Evolutionary conservation across 1,139 yeast genomes (phyloP).

Genomic region (Hyphopichia pseudoburtonii): DNA sequence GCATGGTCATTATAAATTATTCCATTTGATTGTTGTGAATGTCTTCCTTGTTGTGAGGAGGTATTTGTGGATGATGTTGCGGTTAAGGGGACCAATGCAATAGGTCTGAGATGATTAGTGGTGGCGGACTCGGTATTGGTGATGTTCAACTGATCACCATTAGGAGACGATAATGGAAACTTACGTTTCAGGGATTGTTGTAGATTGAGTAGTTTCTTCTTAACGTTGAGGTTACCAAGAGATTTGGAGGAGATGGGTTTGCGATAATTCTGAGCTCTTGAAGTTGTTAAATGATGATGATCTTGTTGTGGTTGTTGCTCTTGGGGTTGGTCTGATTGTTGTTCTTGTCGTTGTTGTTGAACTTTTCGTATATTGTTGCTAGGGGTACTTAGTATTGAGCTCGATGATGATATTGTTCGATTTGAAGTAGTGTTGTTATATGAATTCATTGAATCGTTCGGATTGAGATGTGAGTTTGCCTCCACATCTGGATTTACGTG

Average conservation of each 20-base stretch:
- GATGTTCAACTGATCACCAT: not conserved
- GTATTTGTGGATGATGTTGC: too few species aligned
- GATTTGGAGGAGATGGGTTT: constrained; percentile 4
- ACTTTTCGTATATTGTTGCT: constrained; percentile 29
- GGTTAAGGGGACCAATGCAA: too few species aligned
- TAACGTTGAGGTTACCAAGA: constrained; percentile 15
- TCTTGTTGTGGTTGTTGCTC: constrained; percentile 9
- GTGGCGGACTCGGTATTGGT: too few species aligned
- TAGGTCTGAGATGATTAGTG: not conserved
- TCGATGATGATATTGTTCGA: constrained; percentile 30
- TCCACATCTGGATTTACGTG: too few species aligned
- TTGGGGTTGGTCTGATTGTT: constrained; percentile 12
- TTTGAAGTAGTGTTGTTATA: constrained; percentile 20
- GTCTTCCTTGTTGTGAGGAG: not conserved
- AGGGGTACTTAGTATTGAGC: constrained; percentile 34
- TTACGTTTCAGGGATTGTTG: constrained; percentile 23
- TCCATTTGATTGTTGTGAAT: too few species aligned
- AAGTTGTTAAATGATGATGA: not conserved
- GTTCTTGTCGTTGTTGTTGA: constrained; percentile 20
- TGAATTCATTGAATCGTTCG: not conserved
- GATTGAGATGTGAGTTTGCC: constrained; percentile 7
- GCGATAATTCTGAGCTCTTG: not conserved
- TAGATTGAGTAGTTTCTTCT: constrained; percentile 30
- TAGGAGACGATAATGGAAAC: constrained; percentile 6
- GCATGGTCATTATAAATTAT: too few species aligned